Percentiles rank a stretch among this genome's conserved stretches.
phyloP scores from a whole-genome alignment of 805 yeast genomes.

The Candida morakotiae region DNA sequence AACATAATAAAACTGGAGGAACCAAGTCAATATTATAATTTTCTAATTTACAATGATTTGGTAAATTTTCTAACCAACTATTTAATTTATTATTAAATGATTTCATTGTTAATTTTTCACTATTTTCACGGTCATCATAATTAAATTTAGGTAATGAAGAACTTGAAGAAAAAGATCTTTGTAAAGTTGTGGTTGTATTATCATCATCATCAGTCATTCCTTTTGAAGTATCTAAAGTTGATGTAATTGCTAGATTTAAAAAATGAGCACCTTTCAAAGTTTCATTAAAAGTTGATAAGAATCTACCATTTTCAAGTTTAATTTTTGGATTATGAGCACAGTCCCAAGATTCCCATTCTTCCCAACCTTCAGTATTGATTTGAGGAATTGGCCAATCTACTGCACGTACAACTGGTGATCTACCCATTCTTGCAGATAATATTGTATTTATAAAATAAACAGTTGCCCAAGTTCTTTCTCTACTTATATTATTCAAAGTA shows the following conservation, averaged over 20 bases:
- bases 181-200: too few relatives aligned
- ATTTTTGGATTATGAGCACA: conserved; percentile 9
- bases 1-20: conserved; percentile 15
- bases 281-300: conserved; percentile 17
- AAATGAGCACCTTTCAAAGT: conserved; percentile 13
- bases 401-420: conserved; percentile 19
- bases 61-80: conserved; percentile 11
- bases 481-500: conserved; percentile 12
- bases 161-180: too few relatives aligned
- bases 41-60: conserved; percentile 14
- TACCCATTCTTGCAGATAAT: conserved; percentile 20
- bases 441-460: conserved; percentile 18
- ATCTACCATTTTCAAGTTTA: conserved; percentile 17
- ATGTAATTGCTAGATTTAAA: conserved; percentile 19
- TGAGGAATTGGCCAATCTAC: conserved; percentile 20
- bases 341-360: conserved; percentile 23
- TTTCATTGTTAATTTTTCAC: conserved; percentile 10
- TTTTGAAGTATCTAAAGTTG: conserved; percentile 14
- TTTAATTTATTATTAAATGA: conserved; percentile 11
- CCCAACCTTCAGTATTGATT: conserved; percentile 21
- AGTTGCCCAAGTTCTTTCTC: conserved; percentile 23
- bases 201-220: conserved; percentile 8
- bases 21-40: not conserved
- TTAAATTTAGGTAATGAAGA: not conserved
- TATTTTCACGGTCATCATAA: conserved; percentile 5